Evolutionary conservation across 2,329 filamentous ascomycete species (phyloP).

Genomic region (Aureobasidium sp.): DNA sequence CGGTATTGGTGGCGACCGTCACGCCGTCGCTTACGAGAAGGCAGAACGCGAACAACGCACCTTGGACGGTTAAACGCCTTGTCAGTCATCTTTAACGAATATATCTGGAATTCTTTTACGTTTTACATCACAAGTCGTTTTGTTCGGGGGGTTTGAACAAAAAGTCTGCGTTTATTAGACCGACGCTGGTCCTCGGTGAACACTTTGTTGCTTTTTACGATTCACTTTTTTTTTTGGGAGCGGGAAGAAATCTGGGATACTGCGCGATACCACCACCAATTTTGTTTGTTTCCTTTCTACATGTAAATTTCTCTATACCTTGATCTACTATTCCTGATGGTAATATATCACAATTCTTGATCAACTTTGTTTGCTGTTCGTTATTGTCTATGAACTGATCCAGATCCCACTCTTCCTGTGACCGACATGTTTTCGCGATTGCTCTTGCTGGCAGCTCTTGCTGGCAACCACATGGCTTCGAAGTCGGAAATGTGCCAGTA

Average conservation of each 20-base stretch:
- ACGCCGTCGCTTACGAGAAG: slow-evolving; percentile 45
- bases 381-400: neutral
- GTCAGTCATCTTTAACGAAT: neutral
- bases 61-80: neutral
- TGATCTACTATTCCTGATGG: neutral
- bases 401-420: neutral
- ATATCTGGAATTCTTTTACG: neutral
- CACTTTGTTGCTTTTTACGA: neutral
- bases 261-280: slow-evolving; percentile 13
- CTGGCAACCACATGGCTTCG: neutral
- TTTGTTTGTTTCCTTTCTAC: neutral
- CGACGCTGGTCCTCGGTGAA: slow-evolving; percentile 15
- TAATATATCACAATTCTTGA: neutral
- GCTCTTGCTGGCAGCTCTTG: too few relatives aligned
- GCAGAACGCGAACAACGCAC: slow-evolving; percentile 22
- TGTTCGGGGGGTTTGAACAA: neutral
- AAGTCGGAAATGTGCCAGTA: neutral
- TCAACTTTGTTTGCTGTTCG: neutral
- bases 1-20: slow-evolving; percentile 45
- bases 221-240: neutral
- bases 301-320: neutral
- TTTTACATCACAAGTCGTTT: neutral
- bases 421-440: neutral
- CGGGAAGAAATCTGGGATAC: slow-evolving; percentile 2
- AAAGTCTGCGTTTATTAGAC: neutral